Evolutionary conservation across 352 stramenopile species (phyloP), one percentile per base, ranked within the genome.

Genomic region (Globisporangium megalacanthum): DNA sequence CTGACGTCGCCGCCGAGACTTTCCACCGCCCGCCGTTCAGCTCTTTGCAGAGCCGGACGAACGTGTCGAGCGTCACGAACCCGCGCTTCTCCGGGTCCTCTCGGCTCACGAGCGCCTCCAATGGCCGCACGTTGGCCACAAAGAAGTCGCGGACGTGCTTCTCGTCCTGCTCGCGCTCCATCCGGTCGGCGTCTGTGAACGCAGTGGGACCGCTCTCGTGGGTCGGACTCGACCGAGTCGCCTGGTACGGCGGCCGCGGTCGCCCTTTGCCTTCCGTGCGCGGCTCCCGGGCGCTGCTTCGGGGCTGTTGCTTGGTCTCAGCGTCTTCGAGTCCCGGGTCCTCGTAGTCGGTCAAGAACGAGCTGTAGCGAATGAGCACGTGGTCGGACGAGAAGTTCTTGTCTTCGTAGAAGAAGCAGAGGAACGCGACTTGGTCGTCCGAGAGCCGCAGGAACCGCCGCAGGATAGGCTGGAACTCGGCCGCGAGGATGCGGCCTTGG

Each of bases 401-500:
- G 62, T 91, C 81, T 53, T 89, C 81, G 63, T 91, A 91, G 52
- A 91, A 91, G 53, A 86, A 83, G 31, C 75, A 79, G 11, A 91
- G 64, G 65, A 91, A 91, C 3, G 81, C 76, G 0, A 67, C 69
- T 58, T 91, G 81, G 20, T 84, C 77, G 19, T 86, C 78, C 9
- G 65, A 79, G n/a, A 91, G 60, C 15, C 61, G 60, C 48, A 89
- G 60, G 1, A 63, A 63, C 2, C 67, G 62, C 51, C 76, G 80
- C 41, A 89, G 63, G 22, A 83, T 70, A 15, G 61, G 35, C 7
- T 66, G 65, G 49, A 91, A 91, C 29, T 68, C 66, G 25, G 68
- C 46, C 0, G 75, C 70, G 8, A 72, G 53, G 15, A 91, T 61
- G 6, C 78, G 81, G 8, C 81, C 78, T 46, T 82, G 64, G n/a